Evolutionary conservation across 1,284 basidiomycete genomes (phyloP).

Genomic region (Marasmius oreades): DNA sequence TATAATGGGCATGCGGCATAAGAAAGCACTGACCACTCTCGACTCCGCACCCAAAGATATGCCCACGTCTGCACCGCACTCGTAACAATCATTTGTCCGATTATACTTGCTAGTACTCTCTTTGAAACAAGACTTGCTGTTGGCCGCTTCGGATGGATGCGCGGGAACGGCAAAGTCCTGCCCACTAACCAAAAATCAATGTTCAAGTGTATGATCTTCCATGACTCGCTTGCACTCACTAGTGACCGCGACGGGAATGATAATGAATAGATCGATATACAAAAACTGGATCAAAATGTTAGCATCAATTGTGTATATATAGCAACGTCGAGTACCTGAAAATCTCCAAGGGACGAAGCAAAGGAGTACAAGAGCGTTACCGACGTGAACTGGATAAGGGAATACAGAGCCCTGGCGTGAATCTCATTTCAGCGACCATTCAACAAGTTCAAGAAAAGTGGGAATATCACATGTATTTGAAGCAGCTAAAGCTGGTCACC

Average conservation of each 20-base stretch:
- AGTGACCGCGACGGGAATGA: slow-evolving; percentile 93
- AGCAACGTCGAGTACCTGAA: slow-evolving; percentile 61
- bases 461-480: slow-evolving; percentile 87
- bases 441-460: background rate
- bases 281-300: slow-evolving; percentile 63
- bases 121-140: slow-evolving; percentile 96
- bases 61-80: slow-evolving; percentile 82
- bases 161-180: slow-evolving; percentile 85
- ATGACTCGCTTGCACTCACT: slow-evolving; percentile 51
- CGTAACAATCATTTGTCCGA: slow-evolving; percentile 91
- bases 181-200: slow-evolving; percentile 80
- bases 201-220: background rate
- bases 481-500: slow-evolving; percentile 98
- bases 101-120: slow-evolving; percentile 91
- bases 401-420: slow-evolving; percentile 74
- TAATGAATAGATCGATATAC: slow-evolving; percentile 97
- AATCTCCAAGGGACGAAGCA: slow-evolving; percentile 94
- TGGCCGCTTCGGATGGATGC: slow-evolving; percentile 87
- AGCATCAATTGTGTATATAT: slow-evolving; percentile 9
- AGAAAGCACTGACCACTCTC: slow-evolving; percentile 69
- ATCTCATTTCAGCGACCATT: slow-evolving; percentile 9
- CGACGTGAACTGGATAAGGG: slow-evolving; percentile 86
- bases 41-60: slow-evolving; percentile 85
- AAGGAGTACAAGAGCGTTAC: slow-evolving; percentile 95
- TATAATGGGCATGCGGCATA: background rate